A percentile compares a stretch with the other conserved stretches of the same genome.
Conservation (phyloP, 164 flowering plant species). For the Aristolochia californica region DNA sequence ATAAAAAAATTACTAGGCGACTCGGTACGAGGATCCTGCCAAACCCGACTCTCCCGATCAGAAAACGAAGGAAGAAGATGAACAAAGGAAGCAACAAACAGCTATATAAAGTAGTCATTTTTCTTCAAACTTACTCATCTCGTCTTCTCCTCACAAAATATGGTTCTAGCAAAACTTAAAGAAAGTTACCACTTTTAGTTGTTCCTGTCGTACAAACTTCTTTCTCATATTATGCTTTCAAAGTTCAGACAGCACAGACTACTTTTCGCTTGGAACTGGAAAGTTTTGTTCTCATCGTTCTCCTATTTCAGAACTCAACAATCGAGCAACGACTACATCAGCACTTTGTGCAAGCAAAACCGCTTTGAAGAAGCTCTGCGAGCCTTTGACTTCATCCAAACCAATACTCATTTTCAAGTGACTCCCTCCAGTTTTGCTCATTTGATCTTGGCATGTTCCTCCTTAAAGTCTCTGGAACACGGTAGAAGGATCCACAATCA, state of each 20-base stretch:
- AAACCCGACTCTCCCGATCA: no score
- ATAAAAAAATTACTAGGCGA: no score
- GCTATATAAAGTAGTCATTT: no score
- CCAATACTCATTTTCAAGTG: conserved; percentile 19
- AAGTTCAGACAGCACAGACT: conserved; percentile 13
- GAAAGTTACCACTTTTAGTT: no score
- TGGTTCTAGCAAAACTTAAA: no score
- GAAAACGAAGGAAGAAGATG: no score
- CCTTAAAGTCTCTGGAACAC: conserved; percentile 29
- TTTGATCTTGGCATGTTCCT: conserved; percentile 43
- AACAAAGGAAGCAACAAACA: no score
- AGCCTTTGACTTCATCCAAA: conserved; percentile 35
- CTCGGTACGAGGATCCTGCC: no score
- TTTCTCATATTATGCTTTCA: neutral
- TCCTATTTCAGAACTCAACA: conserved; percentile 26
- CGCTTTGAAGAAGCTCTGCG: conserved; percentile 40
- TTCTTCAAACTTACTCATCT: no score
- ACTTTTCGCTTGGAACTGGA: conserved; percentile 2
- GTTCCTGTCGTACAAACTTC: no score
- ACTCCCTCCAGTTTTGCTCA: conserved; percentile 30
- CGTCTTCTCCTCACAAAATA: no score
- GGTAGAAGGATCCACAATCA: conserved; percentile 44
- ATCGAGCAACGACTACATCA: conserved; percentile 35
- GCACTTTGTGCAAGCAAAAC: conserved; percentile 41
- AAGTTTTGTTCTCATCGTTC: no score